Evolutionary conservation across 2,329 filamentous ascomycete genomes (phyloP).

Genomic region (Fusarium sp.): DNA sequence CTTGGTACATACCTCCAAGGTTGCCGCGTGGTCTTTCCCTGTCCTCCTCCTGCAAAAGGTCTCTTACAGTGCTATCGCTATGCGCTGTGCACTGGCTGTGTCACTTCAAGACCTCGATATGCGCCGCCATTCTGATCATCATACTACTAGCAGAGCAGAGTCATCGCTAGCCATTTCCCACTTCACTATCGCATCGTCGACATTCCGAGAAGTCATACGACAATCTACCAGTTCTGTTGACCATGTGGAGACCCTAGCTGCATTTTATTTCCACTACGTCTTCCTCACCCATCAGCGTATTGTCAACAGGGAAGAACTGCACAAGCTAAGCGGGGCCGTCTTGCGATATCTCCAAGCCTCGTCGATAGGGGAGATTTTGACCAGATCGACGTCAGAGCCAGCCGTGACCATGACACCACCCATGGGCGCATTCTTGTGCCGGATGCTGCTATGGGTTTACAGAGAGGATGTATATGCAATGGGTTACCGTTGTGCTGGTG

Average conservation of each 20-base stretch:
- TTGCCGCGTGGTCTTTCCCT: neutral
- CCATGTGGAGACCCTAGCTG: neutral
- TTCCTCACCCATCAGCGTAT: neutral
- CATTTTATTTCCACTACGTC: neutral
- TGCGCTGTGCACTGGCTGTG: neutral
- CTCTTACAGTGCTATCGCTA: neutral
- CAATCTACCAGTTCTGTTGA: neutral
- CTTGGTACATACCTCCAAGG: neutral
- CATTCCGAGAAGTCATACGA: neutral
- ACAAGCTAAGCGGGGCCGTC: neutral
- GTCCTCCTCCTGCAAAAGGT: neutral
- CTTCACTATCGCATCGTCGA: neutral
- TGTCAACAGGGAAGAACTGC: neutral
- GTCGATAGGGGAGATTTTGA: neutral
- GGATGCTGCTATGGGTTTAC: neutral
- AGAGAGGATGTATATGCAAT: neutral
- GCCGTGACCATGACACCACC: neutral
- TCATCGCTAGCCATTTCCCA: neutral
- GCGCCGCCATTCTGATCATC: neutral
- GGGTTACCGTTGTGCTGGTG: neutral
- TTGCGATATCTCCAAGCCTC: neutral
- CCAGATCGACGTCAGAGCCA: fast-evolving
- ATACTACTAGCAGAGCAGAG: neutral
- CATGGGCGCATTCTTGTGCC: neutral
- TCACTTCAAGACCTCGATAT: neutral